A percentile compares a stretch with the other conserved stretches of the same genome.
These are phyloP conservation scores for Pholiota adiposa DNA, from an alignment of 1,284 basidiomycete genomes.

Conservation along the genomic window DNA sequence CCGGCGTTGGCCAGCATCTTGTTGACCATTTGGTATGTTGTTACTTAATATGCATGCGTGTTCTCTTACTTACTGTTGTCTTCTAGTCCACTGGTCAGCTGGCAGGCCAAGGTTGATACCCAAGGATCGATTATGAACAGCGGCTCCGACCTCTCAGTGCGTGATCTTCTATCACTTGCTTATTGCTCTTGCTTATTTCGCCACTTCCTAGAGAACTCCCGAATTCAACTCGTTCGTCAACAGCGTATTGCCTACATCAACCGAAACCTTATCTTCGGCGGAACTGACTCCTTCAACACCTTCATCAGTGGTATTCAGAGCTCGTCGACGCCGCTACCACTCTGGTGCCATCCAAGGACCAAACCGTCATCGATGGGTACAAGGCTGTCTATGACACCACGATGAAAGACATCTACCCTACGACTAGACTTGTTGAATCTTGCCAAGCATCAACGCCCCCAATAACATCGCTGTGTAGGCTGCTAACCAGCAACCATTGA, in stretches of 20 bases:
- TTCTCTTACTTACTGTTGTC: slow-evolving; percentile 14
- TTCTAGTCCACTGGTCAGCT: slow-evolving; percentile 51
- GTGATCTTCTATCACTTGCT: too few species aligned
- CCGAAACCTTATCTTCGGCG: slow-evolving; percentile 31
- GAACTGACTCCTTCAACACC: slow-evolving; percentile 22
- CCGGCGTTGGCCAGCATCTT: slow-evolving; percentile 79
- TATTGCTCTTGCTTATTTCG: background rate
- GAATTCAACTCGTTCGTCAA: slow-evolving; percentile 67
- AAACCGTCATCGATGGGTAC: slow-evolving; percentile 63
- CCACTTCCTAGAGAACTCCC: slow-evolving; percentile 24
- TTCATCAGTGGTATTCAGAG: slow-evolving; percentile 24
- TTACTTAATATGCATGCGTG: background rate
- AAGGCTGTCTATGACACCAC: slow-evolving; percentile 61
- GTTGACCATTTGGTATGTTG: slow-evolving; percentile 66
- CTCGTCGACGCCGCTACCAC: slow-evolving; percentile 17
- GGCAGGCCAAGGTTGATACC: slow-evolving; percentile 50
- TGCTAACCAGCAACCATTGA: slow-evolving; percentile 69
- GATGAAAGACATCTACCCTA: slow-evolving; percentile 45
- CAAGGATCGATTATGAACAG: slow-evolving; percentile 46
- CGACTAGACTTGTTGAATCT: slow-evolving; percentile 65
- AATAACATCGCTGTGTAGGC: slow-evolving; percentile 60
- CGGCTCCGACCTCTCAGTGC: slow-evolving; percentile 36
- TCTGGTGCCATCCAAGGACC: slow-evolving; percentile 51
- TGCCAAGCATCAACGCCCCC: slow-evolving; percentile 58
- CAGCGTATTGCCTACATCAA: slow-evolving; percentile 43